A percentile compares a stretch with the other conserved stretches of the same genome.
phyloP scores from a whole-genome alignment of 805 yeast genomes.

The Lipomyces sp. region DNA sequence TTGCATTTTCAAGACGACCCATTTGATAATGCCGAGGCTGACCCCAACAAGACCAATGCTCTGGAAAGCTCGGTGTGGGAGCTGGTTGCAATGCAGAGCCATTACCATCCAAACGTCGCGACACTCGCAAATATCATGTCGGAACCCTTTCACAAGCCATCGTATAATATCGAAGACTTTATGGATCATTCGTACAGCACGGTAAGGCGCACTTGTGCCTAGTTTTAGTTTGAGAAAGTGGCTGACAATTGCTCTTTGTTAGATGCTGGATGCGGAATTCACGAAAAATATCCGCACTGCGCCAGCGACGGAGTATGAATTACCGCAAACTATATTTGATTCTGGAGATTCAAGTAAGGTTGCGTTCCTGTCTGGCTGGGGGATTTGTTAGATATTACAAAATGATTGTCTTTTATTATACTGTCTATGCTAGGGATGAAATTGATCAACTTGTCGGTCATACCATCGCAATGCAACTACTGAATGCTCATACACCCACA shows the following conservation, averaged over 20 bases:
- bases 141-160: constrained; percentile 85
- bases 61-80: constrained; percentile 91
- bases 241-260: neutral
- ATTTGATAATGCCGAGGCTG: constrained; percentile 56
- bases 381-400: neutral
- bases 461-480: constrained; percentile 31
- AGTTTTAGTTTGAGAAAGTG: constrained; percentile 55
- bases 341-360: constrained; percentile 37
- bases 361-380: constrained; percentile 35
- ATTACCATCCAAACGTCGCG: constrained; percentile 94
- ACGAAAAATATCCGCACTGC: constrained; percentile 36
- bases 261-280: constrained; percentile 53
- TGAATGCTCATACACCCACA: constrained; percentile 58
- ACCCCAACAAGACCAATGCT: constrained; percentile 79
- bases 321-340: constrained; percentile 26
- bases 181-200: constrained; percentile 82
- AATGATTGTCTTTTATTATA: neutral
- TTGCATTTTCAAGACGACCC: constrained; percentile 51
- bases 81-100: constrained; percentile 68
- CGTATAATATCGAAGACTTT: constrained; percentile 90
- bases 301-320: constrained; percentile 74
- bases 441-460: neutral
- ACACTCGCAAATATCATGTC: constrained; percentile 82
- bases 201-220: constrained; percentile 38
- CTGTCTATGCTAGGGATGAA: neutral